phyloP scores from a whole-genome alignment of 176 grass and related monocot species.

The Puccinellia tenuiflora region DNA sequence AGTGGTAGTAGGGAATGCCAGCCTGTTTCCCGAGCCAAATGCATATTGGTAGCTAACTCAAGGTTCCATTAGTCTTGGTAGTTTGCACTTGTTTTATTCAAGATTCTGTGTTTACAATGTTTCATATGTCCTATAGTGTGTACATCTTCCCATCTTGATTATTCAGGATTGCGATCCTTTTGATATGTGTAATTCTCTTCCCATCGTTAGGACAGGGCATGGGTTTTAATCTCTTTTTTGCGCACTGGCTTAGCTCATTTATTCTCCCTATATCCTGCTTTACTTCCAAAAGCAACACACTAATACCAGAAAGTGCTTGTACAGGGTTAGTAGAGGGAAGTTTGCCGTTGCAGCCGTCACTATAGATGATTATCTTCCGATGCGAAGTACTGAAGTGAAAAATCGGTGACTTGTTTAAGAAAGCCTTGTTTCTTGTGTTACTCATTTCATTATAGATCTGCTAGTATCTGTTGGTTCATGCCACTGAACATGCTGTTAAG shows the following conservation, averaged over 20 bases:
- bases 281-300: not conserved
- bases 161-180: not conserved
- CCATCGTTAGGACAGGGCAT: not conserved
- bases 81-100: not conserved
- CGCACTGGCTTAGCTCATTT: not conserved
- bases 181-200: not conserved
- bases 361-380: conserved; percentile 73
- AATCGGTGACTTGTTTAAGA: conserved; percentile 46
- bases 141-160: not conserved
- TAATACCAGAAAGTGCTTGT: conserved; percentile 17
- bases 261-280: not conserved
- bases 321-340: conserved; percentile 56
- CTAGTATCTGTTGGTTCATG: not conserved
- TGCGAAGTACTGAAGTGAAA: conserved; percentile 90
- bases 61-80: not conserved
- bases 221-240: not conserved
- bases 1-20: not conserved
- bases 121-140: not conserved
- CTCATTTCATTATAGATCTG: not conserved
- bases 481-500: not conserved
- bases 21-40: not conserved
- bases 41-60: not conserved
- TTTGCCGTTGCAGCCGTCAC: conserved; percentile 36
- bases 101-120: not conserved
- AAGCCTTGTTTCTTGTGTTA: conserved; percentile 7